These are phyloP conservation scores for Pseudogymnoascus sp. DNA, from an alignment of 2,329 filamentous ascomycete species.

Conservation along the genomic window DNA sequence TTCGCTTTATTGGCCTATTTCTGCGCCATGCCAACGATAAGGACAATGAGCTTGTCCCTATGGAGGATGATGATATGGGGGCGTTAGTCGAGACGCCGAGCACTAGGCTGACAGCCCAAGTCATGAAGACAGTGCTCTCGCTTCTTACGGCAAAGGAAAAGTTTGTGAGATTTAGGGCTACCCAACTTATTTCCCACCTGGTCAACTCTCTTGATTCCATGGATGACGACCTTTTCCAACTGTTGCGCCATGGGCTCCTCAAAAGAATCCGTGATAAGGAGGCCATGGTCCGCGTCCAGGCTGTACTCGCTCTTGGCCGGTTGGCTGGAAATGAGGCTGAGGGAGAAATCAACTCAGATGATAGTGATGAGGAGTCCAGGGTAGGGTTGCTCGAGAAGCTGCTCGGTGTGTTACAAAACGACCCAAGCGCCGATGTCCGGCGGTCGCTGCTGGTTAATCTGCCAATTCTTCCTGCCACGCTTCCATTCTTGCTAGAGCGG, in stretches of 20 bases:
- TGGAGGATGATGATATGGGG: constrained; percentile 60
- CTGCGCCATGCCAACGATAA: constrained; percentile 65
- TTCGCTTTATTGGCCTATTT: constrained; percentile 85
- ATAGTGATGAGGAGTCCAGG: constrained; percentile 60
- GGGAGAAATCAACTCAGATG: constrained; percentile 62
- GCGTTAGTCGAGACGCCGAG: constrained; percentile 77
- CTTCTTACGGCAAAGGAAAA: constrained; percentile 87
- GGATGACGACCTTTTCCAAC: constrained; percentile 84
- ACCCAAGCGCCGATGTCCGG: constrained; percentile 88
- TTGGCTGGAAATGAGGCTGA: constrained; percentile 73
- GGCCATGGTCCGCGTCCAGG: constrained; percentile 83
- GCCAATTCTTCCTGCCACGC: constrained; percentile 73
- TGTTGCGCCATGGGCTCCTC: constrained; percentile 70
- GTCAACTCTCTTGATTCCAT: constrained; percentile 89
- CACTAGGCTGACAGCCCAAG: constrained; percentile 65
- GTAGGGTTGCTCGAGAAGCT: constrained; percentile 74
- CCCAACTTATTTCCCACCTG: constrained; percentile 83
- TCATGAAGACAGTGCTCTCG: constrained; percentile 68
- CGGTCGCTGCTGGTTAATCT: constrained; percentile 83
- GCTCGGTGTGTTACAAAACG: constrained; percentile 83
- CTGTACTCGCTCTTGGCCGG: constrained; percentile 80
- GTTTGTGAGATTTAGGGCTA: constrained; percentile 79
- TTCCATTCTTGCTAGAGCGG: constrained; percentile 83
- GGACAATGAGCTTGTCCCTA: constrained; percentile 59
- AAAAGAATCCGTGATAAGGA: constrained; percentile 92